Conservation (phyloP, 192 early-diverging fungal species). For the Umbelopsis sp. region DNA sequence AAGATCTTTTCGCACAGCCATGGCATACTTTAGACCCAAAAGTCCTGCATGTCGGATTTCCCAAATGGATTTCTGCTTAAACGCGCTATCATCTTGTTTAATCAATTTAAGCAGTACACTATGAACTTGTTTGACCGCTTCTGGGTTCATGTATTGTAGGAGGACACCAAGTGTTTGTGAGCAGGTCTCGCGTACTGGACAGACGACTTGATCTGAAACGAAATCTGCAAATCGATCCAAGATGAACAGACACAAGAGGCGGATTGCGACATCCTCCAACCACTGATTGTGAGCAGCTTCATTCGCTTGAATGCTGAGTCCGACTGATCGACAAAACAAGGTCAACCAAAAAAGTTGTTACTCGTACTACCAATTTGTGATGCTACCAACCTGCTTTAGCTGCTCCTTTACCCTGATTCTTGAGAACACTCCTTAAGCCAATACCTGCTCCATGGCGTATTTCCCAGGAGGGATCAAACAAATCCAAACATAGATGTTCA, state of each 20-base stretch:
- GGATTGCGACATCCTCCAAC: conserved; percentile 87
- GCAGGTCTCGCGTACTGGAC: conserved; percentile 95
- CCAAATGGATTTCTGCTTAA: conserved; percentile 68
- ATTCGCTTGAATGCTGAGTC: conserved; percentile 54
- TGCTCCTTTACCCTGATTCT: conserved; percentile 81
- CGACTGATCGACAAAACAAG: not conserved
- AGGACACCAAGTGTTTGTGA: conserved; percentile 80
- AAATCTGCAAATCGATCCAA: conserved; percentile 98
- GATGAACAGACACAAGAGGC: conserved; percentile 92
- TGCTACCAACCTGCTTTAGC: conserved; percentile 59
- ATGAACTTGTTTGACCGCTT: conserved; percentile 64
- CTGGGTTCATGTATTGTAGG: conserved; percentile 61
- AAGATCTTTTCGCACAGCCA: conserved; percentile 88
- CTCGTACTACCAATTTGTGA: not conserved
- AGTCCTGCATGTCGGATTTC: conserved; percentile 91
- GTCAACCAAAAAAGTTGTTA: not conserved
- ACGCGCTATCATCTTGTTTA: conserved; percentile 52
- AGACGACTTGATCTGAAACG: conserved; percentile 92
- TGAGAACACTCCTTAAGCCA: conserved; percentile 87
- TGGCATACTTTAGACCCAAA: conserved; percentile 91
- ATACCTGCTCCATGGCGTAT: conserved; percentile 95
- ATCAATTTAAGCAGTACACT: conserved; percentile 71
- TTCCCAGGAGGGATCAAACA: conserved; percentile 83
- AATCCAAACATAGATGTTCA: conserved; percentile 59
- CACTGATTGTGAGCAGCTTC: conserved; percentile 69